phyloP scores from a whole-genome alignment of 2,329 filamentous ascomycete genomes.

The Penicillium sp. region DNA sequence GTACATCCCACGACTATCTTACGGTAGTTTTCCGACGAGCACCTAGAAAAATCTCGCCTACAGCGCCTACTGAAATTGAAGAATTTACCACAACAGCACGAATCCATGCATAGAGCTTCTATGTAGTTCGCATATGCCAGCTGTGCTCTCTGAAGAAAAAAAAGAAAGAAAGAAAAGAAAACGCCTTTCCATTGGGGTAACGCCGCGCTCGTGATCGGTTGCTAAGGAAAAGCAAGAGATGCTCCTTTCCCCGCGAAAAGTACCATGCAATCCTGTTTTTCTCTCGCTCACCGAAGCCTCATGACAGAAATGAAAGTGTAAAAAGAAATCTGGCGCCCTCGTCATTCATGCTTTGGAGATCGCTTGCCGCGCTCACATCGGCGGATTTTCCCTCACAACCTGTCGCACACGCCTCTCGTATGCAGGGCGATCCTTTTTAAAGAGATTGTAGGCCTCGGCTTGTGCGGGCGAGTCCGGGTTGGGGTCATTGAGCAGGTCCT shows the following conservation, averaged over 20 bases:
- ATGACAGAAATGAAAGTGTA: constrained; percentile 19
- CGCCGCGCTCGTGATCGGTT: constrained; percentile 31
- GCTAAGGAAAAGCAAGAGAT: constrained; percentile 17
- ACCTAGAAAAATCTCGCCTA: not conserved
- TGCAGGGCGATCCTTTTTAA: constrained; percentile 82
- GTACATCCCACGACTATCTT: not conserved
- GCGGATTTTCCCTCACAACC: constrained; percentile 86
- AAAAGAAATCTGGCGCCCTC: constrained; percentile 6
- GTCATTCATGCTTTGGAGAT: constrained; percentile 8
- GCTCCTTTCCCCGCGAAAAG: constrained; percentile 18
- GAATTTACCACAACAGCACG: not conserved
- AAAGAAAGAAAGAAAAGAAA: constrained; percentile 5
- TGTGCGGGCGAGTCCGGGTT: constrained; percentile 97
- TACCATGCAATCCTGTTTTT: constrained; percentile 18
- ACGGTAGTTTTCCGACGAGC: not conserved
- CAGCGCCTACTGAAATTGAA: not conserved
- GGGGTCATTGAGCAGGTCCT: constrained; percentile 92
- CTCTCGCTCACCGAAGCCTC: constrained; percentile 5
- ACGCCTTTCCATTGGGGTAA: constrained; percentile 27
- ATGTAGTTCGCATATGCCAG: not conserved
- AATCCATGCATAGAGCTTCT: not conserved
- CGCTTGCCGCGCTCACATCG: constrained; percentile 54
- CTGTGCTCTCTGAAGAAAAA: not conserved
- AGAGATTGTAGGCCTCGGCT: constrained; percentile 95
- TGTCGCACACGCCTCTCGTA: constrained; percentile 88